A percentile compares a stretch with the other conserved stretches of the same genome.
These are phyloP conservation scores for Boletus sp. DNA, from an alignment of 768 basidiomycete genomes.

Conservation along the genomic window DNA sequence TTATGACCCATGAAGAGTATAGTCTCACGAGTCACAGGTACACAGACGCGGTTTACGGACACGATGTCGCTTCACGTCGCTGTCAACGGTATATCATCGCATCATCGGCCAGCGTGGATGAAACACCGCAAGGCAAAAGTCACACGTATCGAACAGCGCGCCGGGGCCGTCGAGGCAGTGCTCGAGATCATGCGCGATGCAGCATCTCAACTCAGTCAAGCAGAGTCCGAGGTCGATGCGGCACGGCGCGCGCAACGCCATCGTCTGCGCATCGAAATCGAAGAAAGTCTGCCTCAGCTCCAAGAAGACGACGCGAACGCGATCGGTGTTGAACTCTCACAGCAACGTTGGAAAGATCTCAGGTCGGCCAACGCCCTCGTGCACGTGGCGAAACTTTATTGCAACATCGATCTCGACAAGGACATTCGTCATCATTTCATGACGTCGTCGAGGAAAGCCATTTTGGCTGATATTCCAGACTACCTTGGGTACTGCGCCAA, in stretches of 20 bases:
- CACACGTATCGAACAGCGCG: slow-evolving; percentile 49
- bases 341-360: slow-evolving; percentile 87
- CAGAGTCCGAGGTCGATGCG: slow-evolving; percentile 40
- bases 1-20: slow-evolving; percentile 88
- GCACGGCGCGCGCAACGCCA: slow-evolving; percentile 39
- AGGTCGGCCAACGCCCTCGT: slow-evolving; percentile 90
- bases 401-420: slow-evolving; percentile 78
- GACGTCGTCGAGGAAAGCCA: slow-evolving; percentile 60
- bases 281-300: slow-evolving; percentile 40
- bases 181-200: slow-evolving; percentile 49
- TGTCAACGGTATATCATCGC: slow-evolving; percentile 90
- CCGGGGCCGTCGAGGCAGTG: slow-evolving; percentile 65
- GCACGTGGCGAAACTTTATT: slow-evolving; percentile 91
- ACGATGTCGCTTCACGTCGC: slow-evolving; percentile 96
- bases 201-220: slow-evolving; percentile 32
- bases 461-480: slow-evolving; percentile 62
- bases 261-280: slow-evolving; percentile 36
- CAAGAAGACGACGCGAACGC: slow-evolving; percentile 37
- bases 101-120: slow-evolving; percentile 93
- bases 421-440: slow-evolving; percentile 74
- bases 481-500: slow-evolving; percentile 83
- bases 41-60: slow-evolving; percentile 81
- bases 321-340: slow-evolving; percentile 41
- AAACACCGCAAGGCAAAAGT: slow-evolving; percentile 75
- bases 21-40: slow-evolving; percentile 54